Conservation (phyloP, 108 stramenopile genomes). For the Bacterosira constricta region DNA sequence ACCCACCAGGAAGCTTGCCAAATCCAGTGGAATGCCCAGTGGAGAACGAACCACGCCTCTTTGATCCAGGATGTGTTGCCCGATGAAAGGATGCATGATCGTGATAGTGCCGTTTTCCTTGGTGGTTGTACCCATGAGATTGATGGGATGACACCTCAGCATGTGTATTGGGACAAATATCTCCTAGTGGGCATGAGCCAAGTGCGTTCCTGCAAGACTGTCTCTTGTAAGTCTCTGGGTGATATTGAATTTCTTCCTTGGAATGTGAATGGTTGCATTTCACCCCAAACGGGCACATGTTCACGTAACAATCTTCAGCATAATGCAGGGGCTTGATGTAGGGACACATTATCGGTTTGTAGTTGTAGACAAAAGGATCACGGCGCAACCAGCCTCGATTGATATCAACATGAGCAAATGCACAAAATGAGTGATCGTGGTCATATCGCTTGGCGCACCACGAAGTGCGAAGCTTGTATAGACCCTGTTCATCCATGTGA, state of each 20-base stretch:
- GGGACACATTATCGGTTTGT: constrained; percentile 72
- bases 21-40: constrained; percentile 33
- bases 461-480: constrained; percentile 71
- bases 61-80: not conserved
- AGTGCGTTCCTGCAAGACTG: constrained; percentile 50
- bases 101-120: constrained; percentile 50
- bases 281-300: constrained; percentile 48
- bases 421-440: constrained; percentile 81
- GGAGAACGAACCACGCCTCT: constrained; percentile 20
- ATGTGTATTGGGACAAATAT: constrained; percentile 79
- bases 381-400: constrained; percentile 88
- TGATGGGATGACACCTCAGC: constrained; percentile 25
- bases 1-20: constrained; percentile 43
- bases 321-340: constrained; percentile 41
- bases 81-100: constrained; percentile 21
- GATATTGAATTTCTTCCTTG: constrained; percentile 80
- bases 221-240: constrained; percentile 73
- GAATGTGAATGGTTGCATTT: constrained; percentile 76
- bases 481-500: constrained; percentile 65
- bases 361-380: constrained; percentile 57
- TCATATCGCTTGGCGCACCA: constrained; percentile 92
- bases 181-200: constrained; percentile 59
- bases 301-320: constrained; percentile 37
- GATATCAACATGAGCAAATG: constrained; percentile 81
- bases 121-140: constrained; percentile 43